phyloP scores from a whole-genome alignment of 257 asterid species.

The Gentiana straminea region DNA sequence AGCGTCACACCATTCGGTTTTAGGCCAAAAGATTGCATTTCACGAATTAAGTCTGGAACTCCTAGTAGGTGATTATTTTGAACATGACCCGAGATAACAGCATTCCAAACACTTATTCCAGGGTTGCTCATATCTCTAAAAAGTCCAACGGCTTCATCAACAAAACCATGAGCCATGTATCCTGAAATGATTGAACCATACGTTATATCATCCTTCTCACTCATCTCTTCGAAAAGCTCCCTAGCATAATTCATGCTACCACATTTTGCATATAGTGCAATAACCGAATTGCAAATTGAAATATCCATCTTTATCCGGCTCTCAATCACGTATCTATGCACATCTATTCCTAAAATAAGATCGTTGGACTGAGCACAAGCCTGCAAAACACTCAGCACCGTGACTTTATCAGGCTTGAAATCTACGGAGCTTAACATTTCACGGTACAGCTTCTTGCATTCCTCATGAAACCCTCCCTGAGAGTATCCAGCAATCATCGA shows the following conservation, averaged over 20 bases:
- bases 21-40: constrained; percentile 47
- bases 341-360: constrained; percentile 63
- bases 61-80: constrained; percentile 49
- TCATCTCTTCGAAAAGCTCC: constrained; percentile 67
- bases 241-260: constrained; percentile 76
- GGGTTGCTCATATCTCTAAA: constrained; percentile 46
- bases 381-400: constrained; percentile 54
- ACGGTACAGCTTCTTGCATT: constrained; percentile 54
- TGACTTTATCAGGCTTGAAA: constrained; percentile 48
- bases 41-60: constrained; percentile 35
- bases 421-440: constrained; percentile 37
- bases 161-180: constrained; percentile 72
- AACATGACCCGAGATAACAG: constrained; percentile 62
- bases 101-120: constrained; percentile 71
- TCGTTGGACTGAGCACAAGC: constrained; percentile 78
- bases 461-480: constrained; percentile 57
- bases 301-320: constrained; percentile 49
- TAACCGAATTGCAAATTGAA: constrained; percentile 51
- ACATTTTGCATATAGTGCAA: constrained; percentile 65
- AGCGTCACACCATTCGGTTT: constrained; percentile 59
- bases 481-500: constrained; percentile 78
- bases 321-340: constrained; percentile 49
- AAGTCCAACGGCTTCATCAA: constrained; percentile 45
- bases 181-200: constrained; percentile 72
- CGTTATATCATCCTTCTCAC: constrained; percentile 61